phyloP scores from a whole-genome alignment of 2,329 filamentous ascomycete species.

The Cladosporium oxysporum region DNA sequence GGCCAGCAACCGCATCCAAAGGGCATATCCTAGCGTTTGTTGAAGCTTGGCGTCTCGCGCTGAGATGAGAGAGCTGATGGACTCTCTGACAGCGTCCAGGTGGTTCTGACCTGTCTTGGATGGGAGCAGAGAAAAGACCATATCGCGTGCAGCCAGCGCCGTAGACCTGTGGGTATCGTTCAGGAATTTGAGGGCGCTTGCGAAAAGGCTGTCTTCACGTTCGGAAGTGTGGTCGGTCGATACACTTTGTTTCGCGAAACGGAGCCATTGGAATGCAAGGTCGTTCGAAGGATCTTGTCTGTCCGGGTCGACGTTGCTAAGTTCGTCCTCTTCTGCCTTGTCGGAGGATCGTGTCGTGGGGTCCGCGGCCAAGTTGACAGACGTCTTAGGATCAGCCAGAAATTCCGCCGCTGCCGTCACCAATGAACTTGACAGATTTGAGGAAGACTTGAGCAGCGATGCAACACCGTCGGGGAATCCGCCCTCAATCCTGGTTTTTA shows the following conservation, averaged over 20 bases:
- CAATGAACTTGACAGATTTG: not conserved
- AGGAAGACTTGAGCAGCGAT: not conserved
- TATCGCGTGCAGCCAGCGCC: slow-evolving; percentile 13
- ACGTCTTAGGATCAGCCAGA: not conserved
- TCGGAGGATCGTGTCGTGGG: not conserved
- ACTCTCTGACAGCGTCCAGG: not conserved
- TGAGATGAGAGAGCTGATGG: slow-evolving; percentile 5
- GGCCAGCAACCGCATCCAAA: slow-evolving; percentile 33
- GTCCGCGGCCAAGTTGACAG: not conserved
- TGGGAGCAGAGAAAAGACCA: slow-evolving; percentile 11
- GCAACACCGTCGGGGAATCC: slow-evolving; percentile 12
- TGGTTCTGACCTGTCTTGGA: slow-evolving; percentile 1
- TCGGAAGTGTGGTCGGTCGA: not conserved
- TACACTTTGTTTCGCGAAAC: not conserved
- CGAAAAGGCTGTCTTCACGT: not conserved
- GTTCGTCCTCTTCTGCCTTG: not conserved
- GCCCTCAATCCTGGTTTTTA: slow-evolving; percentile 2
- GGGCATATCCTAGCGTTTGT: slow-evolving; percentile 27
- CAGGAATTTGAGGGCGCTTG: not conserved
- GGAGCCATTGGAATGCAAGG: slow-evolving; percentile 5
- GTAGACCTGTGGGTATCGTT: slow-evolving; percentile 7
- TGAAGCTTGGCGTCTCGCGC: slow-evolving; percentile 13
- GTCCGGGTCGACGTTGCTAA: not conserved
- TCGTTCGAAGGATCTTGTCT: not conserved
- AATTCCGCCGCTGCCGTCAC: not conserved